Evolutionary conservation across 306 rosid species (phyloP).

Genomic region (Alnus glutinosa): DNA sequence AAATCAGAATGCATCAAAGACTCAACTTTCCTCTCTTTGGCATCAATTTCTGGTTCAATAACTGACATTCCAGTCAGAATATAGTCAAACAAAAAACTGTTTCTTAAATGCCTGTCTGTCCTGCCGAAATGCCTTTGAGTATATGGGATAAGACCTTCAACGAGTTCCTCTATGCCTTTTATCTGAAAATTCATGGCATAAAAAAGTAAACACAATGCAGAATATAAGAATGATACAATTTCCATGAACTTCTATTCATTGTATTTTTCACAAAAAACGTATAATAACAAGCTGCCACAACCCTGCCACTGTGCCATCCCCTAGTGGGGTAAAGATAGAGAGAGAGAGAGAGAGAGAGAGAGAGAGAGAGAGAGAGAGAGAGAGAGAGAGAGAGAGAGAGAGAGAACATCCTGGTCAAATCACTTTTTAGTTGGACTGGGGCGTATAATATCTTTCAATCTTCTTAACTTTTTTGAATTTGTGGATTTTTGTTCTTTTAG

Average conservation of each 20-base stretch:
- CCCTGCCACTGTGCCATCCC: not conserved
- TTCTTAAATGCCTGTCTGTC: constrained; percentile 85
- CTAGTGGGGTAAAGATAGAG: not conserved
- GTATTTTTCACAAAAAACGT: not conserved
- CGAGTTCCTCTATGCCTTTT: constrained; percentile 73
- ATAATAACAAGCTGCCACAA: not conserved
- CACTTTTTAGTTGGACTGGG: no score
- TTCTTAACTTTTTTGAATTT: no score
- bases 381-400: not conserved
- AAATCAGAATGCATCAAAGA: constrained; percentile 32
- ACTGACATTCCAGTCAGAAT: constrained; percentile 84
- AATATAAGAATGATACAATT: not conserved
- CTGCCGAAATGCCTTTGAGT: constrained; percentile 87
- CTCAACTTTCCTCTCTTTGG: constrained; percentile 23
- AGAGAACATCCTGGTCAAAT: no score
- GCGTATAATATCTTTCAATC: no score
- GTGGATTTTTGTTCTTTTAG: no score
- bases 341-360: not conserved
- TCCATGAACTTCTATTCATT: not conserved
- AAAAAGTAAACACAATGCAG: constrained; percentile 1
- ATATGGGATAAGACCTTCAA: constrained; percentile 81
- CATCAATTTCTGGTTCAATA: constrained; percentile 66
- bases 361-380: no score
- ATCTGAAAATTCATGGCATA: constrained; percentile 50
- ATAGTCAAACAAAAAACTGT: constrained; percentile 73